Conservation (phyloP, 78 protist genomes). For the Anaeramoeba flamelloides region DNA sequence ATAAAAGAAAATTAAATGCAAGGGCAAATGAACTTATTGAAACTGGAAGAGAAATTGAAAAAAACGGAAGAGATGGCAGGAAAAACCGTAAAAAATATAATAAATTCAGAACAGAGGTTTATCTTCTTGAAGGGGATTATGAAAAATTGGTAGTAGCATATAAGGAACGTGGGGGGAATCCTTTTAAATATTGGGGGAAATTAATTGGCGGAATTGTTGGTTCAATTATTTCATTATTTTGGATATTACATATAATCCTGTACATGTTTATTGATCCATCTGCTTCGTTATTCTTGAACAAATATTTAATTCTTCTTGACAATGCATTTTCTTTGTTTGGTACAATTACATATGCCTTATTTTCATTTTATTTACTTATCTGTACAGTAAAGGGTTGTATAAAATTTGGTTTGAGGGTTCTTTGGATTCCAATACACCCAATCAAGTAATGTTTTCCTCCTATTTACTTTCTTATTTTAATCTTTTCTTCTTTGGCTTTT, state of each 20-base stretch:
- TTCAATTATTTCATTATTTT: conserved; percentile 26
- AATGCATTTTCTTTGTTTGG: conserved; percentile 53
- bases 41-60: background rate
- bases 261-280: conserved; percentile 28
- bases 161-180: conserved; percentile 41
- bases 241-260: conserved; percentile 55
- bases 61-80: background rate
- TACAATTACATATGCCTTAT: conserved; percentile 42
- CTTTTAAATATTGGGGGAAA: conserved; percentile 10
- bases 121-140: conserved; percentile 45
- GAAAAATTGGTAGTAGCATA: conserved; percentile 1
- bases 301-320: conserved; percentile 38
- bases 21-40: conserved; percentile 4
- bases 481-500: background rate
- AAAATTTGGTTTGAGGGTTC: conserved; percentile 57
- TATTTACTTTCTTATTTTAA: background rate
- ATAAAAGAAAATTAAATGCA: background rate
- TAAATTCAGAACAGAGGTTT: conserved; percentile 42
- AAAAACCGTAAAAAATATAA: background rate
- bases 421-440: conserved; percentile 64
- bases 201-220: conserved; percentile 37
- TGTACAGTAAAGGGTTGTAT: conserved; percentile 53
- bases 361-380: conserved; percentile 52
- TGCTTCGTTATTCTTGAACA: conserved; percentile 38
- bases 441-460: conserved; percentile 22